phyloP scores from a whole-genome alignment of 352 stramenopile genomes.

The Phytophthora brassicae region DNA sequence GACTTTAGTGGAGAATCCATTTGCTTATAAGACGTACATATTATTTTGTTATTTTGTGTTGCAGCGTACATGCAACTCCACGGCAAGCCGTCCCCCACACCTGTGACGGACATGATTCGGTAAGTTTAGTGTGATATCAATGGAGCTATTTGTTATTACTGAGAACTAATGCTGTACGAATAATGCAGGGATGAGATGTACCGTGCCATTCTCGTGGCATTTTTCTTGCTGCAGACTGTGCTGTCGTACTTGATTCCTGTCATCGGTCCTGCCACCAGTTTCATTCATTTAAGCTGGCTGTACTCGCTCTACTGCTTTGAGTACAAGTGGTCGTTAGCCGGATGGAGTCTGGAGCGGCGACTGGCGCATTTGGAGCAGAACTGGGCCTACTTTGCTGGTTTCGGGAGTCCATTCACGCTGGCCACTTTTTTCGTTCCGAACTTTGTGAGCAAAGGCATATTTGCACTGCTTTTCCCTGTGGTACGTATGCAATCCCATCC shows the following conservation, averaged over 20 bases:
- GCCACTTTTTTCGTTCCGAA: conserved; percentile 90
- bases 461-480: conserved; percentile 84
- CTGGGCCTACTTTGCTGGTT: conserved; percentile 88
- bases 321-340: conserved; percentile 89
- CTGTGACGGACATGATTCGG: conserved; percentile 88
- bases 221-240: conserved; percentile 86
- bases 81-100: conserved; percentile 72
- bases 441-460: conserved; percentile 90
- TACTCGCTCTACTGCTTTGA: conserved; percentile 92
- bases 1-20: background rate
- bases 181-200: conserved; percentile 75
- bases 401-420: conserved; percentile 85
- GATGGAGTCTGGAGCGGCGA: conserved; percentile 82
- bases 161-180: background rate
- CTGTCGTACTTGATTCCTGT: conserved; percentile 81
- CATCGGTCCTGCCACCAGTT: conserved; percentile 72
- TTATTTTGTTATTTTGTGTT: conserved; percentile 1
- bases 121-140: conserved; percentile 19
- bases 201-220: conserved; percentile 81
- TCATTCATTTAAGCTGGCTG: conserved; percentile 86
- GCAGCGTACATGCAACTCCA: conserved; percentile 81
- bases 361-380: conserved; percentile 83
- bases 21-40: background rate
- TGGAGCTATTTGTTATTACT: background rate
- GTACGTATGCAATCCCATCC: conserved; percentile 39